phyloP scores from a whole-genome alignment of 1,139 yeast genomes.

The Suhomyces panamericanus region DNA sequence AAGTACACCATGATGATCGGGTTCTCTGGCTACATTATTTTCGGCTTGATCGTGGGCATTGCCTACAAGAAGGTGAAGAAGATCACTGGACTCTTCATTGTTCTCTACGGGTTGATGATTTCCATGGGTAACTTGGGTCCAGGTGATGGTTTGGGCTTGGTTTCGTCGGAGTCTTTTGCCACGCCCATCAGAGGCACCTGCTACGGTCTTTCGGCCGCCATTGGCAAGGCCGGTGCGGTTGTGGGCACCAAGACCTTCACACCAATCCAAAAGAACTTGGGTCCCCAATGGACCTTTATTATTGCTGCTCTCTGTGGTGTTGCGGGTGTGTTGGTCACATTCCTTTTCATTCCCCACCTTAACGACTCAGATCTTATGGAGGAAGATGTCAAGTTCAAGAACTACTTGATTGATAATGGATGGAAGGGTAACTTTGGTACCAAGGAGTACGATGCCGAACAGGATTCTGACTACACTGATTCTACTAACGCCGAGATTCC shows the following conservation, averaged over 20 bases:
- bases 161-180: slow-evolving; percentile 68
- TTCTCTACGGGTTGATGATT: slow-evolving; percentile 61
- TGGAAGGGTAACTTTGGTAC: slow-evolving; percentile 64
- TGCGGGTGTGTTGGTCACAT: slow-evolving; percentile 62
- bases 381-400: slow-evolving; percentile 64
- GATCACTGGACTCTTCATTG: slow-evolving; percentile 54
- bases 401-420: slow-evolving; percentile 62
- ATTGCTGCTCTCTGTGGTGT: slow-evolving; percentile 72
- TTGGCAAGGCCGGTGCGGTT: slow-evolving; percentile 53
- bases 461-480: slow-evolving; percentile 9
- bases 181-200: slow-evolving; percentile 74
- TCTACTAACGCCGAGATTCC: neutral
- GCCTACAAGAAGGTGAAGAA: slow-evolving; percentile 49
- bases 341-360: slow-evolving; percentile 65
- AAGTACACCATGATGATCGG: slow-evolving; percentile 60
- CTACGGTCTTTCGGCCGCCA: slow-evolving; percentile 50
- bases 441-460: slow-evolving; percentile 24
- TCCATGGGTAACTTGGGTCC: slow-evolving; percentile 73
- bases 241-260: slow-evolving; percentile 48
- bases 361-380: slow-evolving; percentile 64
- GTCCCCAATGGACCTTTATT: slow-evolving; percentile 40
- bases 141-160: slow-evolving; percentile 70
- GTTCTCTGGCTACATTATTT: slow-evolving; percentile 56
- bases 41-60: slow-evolving; percentile 60
- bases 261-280: slow-evolving; percentile 38